Base-by-base conservation (phyloP, 176 grass and related monocot genomes). In the Eragrostis curvula region DNA sequence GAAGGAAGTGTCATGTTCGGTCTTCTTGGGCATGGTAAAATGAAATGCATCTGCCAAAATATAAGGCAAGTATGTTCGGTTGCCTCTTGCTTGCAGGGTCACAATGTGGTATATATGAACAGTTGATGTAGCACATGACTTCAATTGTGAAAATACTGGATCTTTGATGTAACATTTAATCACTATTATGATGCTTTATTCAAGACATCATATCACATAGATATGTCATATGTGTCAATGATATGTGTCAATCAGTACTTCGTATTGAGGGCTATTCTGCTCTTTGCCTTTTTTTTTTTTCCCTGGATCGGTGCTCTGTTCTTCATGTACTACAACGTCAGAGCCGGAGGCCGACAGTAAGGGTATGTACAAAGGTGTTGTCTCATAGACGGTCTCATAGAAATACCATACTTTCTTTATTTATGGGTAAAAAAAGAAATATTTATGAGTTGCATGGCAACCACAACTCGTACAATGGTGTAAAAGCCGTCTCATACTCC, bases 271-370 rank as follows among this genome's bases (percentile, higher is more conserved):
- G 46, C 3, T 74, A 15, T 49, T 11, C 30, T 70, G 40, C 3
- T 74, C 9, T 74, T 69, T 85, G 43, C 61, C 69, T 50, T 79
- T 41, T 80, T 36, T 4, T 36, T 73, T 30, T 44, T 27, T 62
- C 61, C 6, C 6, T 7, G 43, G 43, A 65, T 81, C 23, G 3
- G 74, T 40, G 46, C 53, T 88, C 7, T 66, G 40, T 47, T 85
- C 32, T 82, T 45, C 8, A 20, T 87, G 12, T 74, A 85, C 42
- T 89, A 99, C 97, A 80, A 88, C 91, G 83, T 99, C 91, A 75
- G 91, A 94, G 63, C 52, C 83, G 48, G 97, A 99, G 78, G 93
- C 93, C 87, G 93, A 96, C 70, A 92, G 97, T 88, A 90, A n/a
- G n/a, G n/a, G n/a, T n/a, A n/a, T n/a, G n/a, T n/a, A n/a, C n/a